phyloP scores from a whole-genome alignment of 108 stramenopile genomes.

The Stephanodiscus triporus region DNA sequence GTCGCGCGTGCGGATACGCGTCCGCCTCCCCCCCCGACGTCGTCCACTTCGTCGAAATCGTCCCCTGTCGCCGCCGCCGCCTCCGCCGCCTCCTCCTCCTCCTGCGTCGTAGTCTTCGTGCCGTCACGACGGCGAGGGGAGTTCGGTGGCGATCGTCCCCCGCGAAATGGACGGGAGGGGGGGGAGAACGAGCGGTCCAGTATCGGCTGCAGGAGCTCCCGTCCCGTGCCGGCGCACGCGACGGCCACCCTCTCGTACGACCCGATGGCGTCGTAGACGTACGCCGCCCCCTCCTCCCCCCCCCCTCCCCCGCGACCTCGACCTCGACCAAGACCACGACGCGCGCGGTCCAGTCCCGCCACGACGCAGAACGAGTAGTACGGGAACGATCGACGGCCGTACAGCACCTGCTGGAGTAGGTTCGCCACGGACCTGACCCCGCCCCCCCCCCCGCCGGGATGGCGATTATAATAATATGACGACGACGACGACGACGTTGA shows the following conservation, averaged over 20 bases:
- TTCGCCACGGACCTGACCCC: constrained; percentile 60
- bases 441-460: constrained; percentile 5
- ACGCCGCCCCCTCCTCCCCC: constrained; percentile 50
- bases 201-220: constrained; percentile 81
- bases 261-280: constrained; percentile 90
- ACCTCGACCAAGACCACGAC: neutral
- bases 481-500: constrained; percentile 16
- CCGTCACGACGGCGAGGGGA: too few relatives aligned
- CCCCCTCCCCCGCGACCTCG: neutral
- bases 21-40: too few relatives aligned
- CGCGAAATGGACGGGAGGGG: neutral
- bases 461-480: too few relatives aligned
- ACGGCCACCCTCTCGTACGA: constrained; percentile 84
- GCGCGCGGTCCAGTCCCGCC: constrained; percentile 53
- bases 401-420: constrained; percentile 69
- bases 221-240: constrained; percentile 76
- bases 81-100: neutral
- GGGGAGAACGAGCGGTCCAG: constrained; percentile 73
- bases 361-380: constrained; percentile 87
- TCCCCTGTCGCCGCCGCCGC: too few relatives aligned
- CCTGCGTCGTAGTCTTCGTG: too few relatives aligned
- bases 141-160: constrained; percentile 3
- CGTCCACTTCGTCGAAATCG: too few relatives aligned
- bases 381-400: constrained; percentile 76
- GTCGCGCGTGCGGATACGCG: constrained; percentile 14